Conservation (phyloP, 1,284 basidiomycete genomes). For the Ceraceosorus guamensis region DNA sequence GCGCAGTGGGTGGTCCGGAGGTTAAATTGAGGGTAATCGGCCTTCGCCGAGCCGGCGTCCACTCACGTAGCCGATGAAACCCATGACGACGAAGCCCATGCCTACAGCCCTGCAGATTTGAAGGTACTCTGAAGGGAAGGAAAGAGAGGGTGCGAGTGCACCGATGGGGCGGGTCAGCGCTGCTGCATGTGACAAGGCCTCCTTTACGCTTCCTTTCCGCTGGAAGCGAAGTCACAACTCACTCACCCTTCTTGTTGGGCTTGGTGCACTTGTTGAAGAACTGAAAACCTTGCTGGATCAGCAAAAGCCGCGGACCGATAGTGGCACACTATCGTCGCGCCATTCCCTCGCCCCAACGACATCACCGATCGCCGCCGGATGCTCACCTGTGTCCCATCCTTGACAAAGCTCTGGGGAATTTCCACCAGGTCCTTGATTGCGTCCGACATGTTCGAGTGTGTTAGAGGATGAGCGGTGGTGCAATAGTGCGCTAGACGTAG, state of each 20-base stretch:
- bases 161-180: background rate
- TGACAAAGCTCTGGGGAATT: conserved; percentile 82
- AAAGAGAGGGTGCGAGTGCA: background rate
- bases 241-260: conserved; percentile 81
- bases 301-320: background rate
- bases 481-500: too few relatives aligned
- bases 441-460: conserved; percentile 63
- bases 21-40: too few relatives aligned
- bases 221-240: background rate
- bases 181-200: background rate
- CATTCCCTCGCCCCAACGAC: background rate
- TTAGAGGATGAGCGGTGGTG: background rate
- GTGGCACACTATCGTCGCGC: background rate
- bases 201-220: background rate
- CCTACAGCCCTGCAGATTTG: conserved; percentile 48
- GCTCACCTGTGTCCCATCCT: conserved; percentile 82
- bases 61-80: conserved; percentile 43
- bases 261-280: conserved; percentile 97
- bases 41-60: too few relatives aligned
- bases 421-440: conserved; percentile 84
- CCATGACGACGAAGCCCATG: conserved; percentile 47
- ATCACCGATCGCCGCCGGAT: background rate
- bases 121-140: conserved; percentile 35
- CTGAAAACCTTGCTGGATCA: conserved; percentile 51
- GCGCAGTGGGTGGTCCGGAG: too few relatives aligned